Percentiles rank a stretch among this genome's conserved stretches.
Conservation (phyloP, 2,329 filamentous ascomycete species). For the Scedosporium apiospermum region DNA sequence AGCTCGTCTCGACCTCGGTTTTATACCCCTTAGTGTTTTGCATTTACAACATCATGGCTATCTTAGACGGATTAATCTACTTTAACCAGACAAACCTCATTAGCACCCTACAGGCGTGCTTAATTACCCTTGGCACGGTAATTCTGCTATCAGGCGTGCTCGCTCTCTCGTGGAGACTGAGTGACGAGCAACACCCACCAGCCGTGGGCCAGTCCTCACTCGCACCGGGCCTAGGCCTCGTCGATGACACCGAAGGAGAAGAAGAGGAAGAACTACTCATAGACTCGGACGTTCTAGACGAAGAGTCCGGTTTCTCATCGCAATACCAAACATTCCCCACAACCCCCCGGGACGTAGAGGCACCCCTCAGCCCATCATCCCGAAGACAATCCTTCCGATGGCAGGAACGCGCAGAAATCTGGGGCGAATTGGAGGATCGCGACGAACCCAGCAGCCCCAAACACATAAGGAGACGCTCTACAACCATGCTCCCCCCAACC, state of each 20-base stretch:
- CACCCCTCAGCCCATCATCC: constrained; percentile 26
- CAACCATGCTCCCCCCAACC: constrained; percentile 31
- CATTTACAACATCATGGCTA: constrained; percentile 98
- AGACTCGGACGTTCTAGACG: constrained; percentile 23
- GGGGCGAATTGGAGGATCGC: constrained; percentile 75
- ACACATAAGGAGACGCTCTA: constrained; percentile 33
- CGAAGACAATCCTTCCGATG: constrained; percentile 39
- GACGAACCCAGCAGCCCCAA: constrained; percentile 20
- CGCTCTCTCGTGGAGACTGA: constrained; percentile 86
- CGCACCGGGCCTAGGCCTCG: constrained; percentile 71
- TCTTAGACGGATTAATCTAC: constrained; percentile 93
- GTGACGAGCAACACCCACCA: constrained; percentile 60
- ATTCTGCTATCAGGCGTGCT: constrained; percentile 83
- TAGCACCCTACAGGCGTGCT: constrained; percentile 61
- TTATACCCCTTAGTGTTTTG: constrained; percentile 97
- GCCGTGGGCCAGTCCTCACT: constrained; percentile 58
- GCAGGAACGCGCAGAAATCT: constrained; percentile 69
- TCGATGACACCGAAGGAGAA: constrained; percentile 58
- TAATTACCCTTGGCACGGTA: constrained; percentile 78
- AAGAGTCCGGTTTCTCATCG: constrained; percentile 13
- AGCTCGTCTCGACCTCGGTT: constrained; percentile 89
- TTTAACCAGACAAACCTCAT: constrained; percentile 83
- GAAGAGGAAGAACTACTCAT: constrained; percentile 30
- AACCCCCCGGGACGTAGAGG: constrained; percentile 39
- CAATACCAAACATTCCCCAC: constrained; percentile 15